A percentile compares a stretch with the other conserved stretches of the same genome.
These are phyloP conservation scores for Candida glucosophila DNA, from an alignment of 1,139 yeast species.

Conservation along the genomic window DNA sequence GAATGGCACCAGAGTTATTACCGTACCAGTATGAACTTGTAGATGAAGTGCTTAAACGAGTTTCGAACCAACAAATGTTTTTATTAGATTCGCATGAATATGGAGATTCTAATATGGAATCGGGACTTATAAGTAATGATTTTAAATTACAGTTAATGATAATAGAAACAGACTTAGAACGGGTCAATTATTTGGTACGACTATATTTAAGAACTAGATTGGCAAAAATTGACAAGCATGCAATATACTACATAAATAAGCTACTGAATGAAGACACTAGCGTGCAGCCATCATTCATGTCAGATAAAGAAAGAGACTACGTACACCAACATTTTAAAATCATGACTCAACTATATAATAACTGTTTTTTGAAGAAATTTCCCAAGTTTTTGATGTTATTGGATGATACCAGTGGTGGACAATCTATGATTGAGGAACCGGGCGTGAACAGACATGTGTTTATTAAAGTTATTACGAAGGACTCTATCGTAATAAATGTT, in stretches of 20 bases:
- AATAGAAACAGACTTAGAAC: slow-evolving; percentile 84
- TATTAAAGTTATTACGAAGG: slow-evolving; percentile 39
- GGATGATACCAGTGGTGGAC: slow-evolving; percentile 71
- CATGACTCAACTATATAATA: slow-evolving; percentile 56
- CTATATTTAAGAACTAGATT: slow-evolving; percentile 75
- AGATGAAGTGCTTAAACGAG: slow-evolving; percentile 45
- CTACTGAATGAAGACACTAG: too few relatives aligned
- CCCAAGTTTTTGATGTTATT: slow-evolving; percentile 64
- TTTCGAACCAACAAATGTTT: slow-evolving; percentile 64
- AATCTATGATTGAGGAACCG: slow-evolving; percentile 74
- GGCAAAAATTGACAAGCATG: slow-evolving; percentile 59
- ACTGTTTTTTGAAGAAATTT: slow-evolving; percentile 55
- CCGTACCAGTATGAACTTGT: slow-evolving; percentile 60
- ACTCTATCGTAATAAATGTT: slow-evolving; percentile 21
- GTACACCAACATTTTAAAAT: slow-evolving; percentile 56
- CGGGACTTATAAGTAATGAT: slow-evolving; percentile 42
- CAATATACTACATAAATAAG: slow-evolving; percentile 46
- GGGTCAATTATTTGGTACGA: slow-evolving; percentile 72
- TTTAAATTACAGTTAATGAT: slow-evolving; percentile 75
- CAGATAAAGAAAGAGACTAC: slow-evolving; percentile 55
- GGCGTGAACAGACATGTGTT: slow-evolving; percentile 72
- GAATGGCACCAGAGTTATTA: slow-evolving; percentile 76
- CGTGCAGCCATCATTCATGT: slow-evolving; percentile 26
- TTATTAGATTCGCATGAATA: slow-evolving; percentile 54
- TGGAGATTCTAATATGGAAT: slow-evolving; percentile 32